These are phyloP conservation scores for Zanthoxylum bungeanum DNA, from an alignment of 345 rosid genomes.

Conservation along the genomic window DNA sequence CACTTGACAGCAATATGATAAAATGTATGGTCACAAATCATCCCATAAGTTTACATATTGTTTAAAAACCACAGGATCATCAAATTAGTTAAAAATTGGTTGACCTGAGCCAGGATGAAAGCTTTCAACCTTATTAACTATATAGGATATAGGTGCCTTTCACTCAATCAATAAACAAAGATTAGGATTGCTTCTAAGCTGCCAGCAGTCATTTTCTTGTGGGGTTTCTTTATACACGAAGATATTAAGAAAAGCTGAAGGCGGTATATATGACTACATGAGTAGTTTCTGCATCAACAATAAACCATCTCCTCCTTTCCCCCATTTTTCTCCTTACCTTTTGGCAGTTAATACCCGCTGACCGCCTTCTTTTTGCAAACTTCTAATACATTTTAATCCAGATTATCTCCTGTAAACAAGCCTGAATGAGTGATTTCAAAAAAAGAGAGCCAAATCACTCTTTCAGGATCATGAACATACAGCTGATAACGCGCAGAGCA, in stretches of 20 bases:
- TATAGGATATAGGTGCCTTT: not conserved
- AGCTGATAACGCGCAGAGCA: not conserved
- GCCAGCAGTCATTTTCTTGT: not conserved
- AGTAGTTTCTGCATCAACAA: not conserved
- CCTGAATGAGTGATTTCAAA: slow-evolving; percentile 15
- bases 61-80: slow-evolving; percentile 6
- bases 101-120: not conserved
- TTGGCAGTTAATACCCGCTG: not conserved
- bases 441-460: slow-evolving; percentile 1
- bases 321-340: slow-evolving; percentile 9
- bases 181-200: not conserved
- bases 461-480: slow-evolving; percentile 3
- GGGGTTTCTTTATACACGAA: not conserved
- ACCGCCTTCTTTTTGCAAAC: slow-evolving; percentile 17
- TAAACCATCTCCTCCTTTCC: not conserved
- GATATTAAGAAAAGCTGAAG: not conserved
- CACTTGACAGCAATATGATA: slow-evolving; percentile 6
- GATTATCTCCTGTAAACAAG: slow-evolving; percentile 16
- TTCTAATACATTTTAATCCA: slow-evolving; percentile 19
- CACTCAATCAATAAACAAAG: not conserved
- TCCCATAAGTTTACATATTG: not conserved
- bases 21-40: not conserved
- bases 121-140: slow-evolving; percentile 5
- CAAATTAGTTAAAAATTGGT: not conserved
- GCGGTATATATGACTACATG: not conserved